Evolutionary conservation across 2,329 filamentous ascomycete genomes (phyloP).

Genomic region (Trichoderma afroharzianum): DNA sequence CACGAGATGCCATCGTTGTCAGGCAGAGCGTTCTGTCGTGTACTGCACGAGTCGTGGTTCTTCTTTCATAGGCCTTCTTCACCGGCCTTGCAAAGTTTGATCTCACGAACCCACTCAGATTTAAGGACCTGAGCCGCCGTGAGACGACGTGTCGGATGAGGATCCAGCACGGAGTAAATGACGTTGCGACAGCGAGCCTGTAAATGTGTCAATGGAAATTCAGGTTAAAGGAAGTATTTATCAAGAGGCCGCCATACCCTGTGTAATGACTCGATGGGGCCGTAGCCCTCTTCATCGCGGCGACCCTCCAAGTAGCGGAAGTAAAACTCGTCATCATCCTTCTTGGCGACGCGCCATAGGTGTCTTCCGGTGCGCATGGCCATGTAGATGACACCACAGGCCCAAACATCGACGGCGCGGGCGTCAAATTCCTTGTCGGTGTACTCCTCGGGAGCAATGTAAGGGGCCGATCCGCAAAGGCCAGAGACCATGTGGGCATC

Average conservation of each 20-base stretch:
- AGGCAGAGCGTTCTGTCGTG: conserved; percentile 12
- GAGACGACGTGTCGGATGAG: conserved; percentile 86
- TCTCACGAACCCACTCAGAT: conserved; percentile 97
- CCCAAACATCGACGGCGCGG: conserved; percentile 96
- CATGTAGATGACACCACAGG: conserved; percentile 99
- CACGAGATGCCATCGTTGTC: not conserved
- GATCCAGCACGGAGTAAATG: conserved; percentile 97
- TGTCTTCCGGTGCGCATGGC: conserved; percentile 96
- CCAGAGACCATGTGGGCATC: conserved; percentile 98
- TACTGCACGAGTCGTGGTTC: not conserved
- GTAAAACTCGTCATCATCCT: conserved; percentile 97
- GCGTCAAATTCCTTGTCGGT: conserved; percentile 94
- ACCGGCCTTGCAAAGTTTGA: conserved; percentile 93
- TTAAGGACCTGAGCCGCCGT: conserved; percentile 95
- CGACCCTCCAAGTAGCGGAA: conserved; percentile 89
- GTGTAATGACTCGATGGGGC: conserved; percentile 91
- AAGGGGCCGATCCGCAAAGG: conserved; percentile 92
- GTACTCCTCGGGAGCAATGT: conserved; percentile 97
- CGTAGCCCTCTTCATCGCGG: conserved; percentile 91
- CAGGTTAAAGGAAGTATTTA: not conserved
- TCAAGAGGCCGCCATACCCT: conserved; percentile 60
- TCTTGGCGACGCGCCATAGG: conserved; percentile 94
- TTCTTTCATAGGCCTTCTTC: conserved; percentile 77
- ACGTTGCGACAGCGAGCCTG: conserved; percentile 97
- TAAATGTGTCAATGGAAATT: not conserved